These are phyloP conservation scores for Tuber umbilicatum DNA, from an alignment of 495 filamentous ascomycete genomes.

Conservation along the genomic window DNA sequence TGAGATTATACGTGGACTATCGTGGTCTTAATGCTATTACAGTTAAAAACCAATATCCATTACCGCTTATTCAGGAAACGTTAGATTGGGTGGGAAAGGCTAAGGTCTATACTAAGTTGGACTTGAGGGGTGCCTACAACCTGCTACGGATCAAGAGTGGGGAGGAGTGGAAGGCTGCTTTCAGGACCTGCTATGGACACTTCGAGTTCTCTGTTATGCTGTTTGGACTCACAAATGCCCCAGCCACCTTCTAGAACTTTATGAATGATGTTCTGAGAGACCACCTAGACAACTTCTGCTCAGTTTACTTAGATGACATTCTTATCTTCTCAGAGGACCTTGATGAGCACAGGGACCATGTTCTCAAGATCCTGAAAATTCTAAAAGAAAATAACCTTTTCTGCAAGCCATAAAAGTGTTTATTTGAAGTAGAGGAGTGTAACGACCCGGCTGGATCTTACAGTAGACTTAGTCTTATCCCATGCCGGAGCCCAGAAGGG, in stretches of 20 bases:
- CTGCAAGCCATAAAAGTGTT: too few species aligned
- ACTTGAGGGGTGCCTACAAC: conserved; percentile 12
- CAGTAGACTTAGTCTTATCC: too few species aligned
- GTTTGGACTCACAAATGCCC: conserved; percentile 11
- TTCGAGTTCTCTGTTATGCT: conserved; percentile 13
- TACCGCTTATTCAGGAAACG: conserved; percentile 15
- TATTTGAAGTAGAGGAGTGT: too few species aligned
- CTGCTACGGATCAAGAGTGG: conserved; percentile 39
- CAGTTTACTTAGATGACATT: too few species aligned
- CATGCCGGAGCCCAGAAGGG: too few species aligned
- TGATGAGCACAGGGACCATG: too few species aligned
- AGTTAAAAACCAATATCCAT: conserved; percentile 24
- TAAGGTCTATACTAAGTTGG: conserved; percentile 15
- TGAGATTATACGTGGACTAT: conserved; percentile 17
- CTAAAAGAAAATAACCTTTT: too few species aligned
- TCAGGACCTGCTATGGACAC: conserved; percentile 38
- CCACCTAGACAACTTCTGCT: conserved; percentile 5
- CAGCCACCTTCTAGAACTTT: conserved; percentile 6
- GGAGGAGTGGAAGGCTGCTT: conserved; percentile 44
- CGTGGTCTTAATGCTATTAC: conserved; percentile 31
- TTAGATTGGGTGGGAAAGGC: conserved; percentile 10
- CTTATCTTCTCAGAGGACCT: too few species aligned
- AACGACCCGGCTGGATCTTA: too few species aligned
- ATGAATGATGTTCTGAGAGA: conserved; percentile 2
- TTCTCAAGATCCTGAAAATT: too few species aligned